Evolutionary conservation across 1,284 basidiomycete genomes (phyloP).

Genomic region (Vanrija sp.): DNA sequence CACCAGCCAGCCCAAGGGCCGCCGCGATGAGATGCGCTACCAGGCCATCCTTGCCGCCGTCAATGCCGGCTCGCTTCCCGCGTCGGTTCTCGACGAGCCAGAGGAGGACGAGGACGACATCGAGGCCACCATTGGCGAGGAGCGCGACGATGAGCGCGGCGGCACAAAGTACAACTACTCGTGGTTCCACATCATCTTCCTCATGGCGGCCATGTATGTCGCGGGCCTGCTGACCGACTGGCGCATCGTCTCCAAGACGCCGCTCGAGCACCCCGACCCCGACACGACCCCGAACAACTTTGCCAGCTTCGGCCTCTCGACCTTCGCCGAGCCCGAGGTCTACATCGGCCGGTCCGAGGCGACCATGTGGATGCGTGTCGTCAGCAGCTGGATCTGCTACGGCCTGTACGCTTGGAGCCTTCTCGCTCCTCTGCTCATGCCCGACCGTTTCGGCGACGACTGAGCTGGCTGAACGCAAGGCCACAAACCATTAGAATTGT

Average conservation of each 20-base stretch:
- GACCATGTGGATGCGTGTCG: constrained; percentile 99
- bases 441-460: constrained; percentile 55
- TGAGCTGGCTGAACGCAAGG: constrained; percentile 10
- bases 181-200: constrained; percentile 98
- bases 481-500: background rate
- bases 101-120: constrained; percentile 73
- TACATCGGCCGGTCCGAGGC: constrained; percentile 93
- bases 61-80: constrained; percentile 92
- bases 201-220: constrained; percentile 95
- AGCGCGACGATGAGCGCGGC: constrained; percentile 84
- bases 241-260: constrained; percentile 54
- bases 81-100: constrained; percentile 78
- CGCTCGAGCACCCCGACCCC: constrained; percentile 33
- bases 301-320: constrained; percentile 3
- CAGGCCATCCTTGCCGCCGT: constrained; percentile 94
- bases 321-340: constrained; percentile 57
- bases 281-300: constrained; percentile 5
- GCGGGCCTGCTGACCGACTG: constrained; percentile 98
- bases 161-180: constrained; percentile 99
- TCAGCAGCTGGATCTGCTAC: constrained; percentile 93
- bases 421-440: constrained; percentile 81
- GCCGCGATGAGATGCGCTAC: constrained; percentile 82
- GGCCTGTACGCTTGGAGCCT: constrained; percentile 85
- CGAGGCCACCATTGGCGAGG: constrained; percentile 63
- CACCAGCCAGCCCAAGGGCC: constrained; percentile 74